These are phyloP conservation scores for Xylariaceae sp. DNA, from an alignment of 2,329 filamentous ascomycete genomes.

Conservation along the genomic window DNA sequence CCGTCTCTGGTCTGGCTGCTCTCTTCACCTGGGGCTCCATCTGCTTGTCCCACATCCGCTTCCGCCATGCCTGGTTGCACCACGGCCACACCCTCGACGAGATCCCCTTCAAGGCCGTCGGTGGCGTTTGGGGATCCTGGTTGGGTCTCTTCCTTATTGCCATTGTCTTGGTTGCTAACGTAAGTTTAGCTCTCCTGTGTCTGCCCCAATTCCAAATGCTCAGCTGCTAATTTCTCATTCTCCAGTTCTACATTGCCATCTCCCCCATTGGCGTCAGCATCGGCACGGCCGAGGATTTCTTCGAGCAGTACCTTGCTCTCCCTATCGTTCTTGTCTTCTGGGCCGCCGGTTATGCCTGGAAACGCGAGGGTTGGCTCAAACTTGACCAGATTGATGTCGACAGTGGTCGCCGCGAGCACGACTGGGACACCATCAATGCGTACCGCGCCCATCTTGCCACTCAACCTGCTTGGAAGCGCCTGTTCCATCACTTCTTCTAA, in stretches of 20 bases:
- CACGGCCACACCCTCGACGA: conserved; percentile 62
- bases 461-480: conserved; percentile 43
- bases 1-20: conserved; percentile 60
- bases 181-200: conserved; percentile 24
- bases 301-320: conserved; percentile 50
- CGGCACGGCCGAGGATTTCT: conserved; percentile 44
- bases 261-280: conserved; percentile 26
- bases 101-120: conserved; percentile 60
- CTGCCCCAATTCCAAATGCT: not conserved
- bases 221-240: conserved; percentile 4
- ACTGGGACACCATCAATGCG: conserved; percentile 56
- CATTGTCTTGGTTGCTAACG: conserved; percentile 53
- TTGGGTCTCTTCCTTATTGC: conserved; percentile 56
- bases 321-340: conserved; percentile 54
- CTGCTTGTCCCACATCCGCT: conserved; percentile 65
- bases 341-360: conserved; percentile 58
- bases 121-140: conserved; percentile 62
- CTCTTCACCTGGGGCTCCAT: conserved; percentile 69
- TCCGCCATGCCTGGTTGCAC: conserved; percentile 59
- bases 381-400: conserved; percentile 64
- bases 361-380: conserved; percentile 55
- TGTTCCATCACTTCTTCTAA: conserved; percentile 31
- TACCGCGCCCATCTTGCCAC: conserved; percentile 41
- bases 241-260: conserved; percentile 45
- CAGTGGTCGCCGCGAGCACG: conserved; percentile 56